phyloP scores from a whole-genome alignment of 2,329 filamentous ascomycete species.

The Chaetomium strumarium region DNA sequence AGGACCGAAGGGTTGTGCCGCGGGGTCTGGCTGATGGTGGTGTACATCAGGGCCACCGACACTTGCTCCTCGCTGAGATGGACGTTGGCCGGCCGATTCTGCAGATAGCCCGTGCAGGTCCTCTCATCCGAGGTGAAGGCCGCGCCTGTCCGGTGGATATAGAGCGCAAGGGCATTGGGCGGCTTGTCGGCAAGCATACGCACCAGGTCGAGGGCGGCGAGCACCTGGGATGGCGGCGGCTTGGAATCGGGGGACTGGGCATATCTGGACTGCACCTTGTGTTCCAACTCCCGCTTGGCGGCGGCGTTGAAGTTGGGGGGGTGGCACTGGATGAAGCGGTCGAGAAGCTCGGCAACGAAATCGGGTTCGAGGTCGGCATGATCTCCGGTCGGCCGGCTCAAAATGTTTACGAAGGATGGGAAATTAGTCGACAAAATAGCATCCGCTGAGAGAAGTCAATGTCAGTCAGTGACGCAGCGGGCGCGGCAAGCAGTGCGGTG shows the following conservation, averaged over 20 bases:
- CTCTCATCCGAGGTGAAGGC: constrained; percentile 73
- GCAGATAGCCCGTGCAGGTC: constrained; percentile 49
- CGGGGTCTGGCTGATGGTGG: constrained; percentile 52
- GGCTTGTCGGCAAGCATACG: constrained; percentile 57
- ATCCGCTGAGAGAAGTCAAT: constrained; percentile 55
- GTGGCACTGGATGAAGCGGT: constrained; percentile 80
- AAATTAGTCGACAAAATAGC: constrained; percentile 82
- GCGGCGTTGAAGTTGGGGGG: constrained; percentile 78
- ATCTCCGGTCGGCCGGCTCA: constrained; percentile 59
- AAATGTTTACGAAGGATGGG: constrained; percentile 67
- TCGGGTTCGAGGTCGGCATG: constrained; percentile 61
- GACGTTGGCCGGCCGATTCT: constrained; percentile 46
- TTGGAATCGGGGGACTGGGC: constrained; percentile 51
- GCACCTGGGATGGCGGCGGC: constrained; percentile 60
- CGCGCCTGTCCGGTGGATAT: constrained; percentile 68
- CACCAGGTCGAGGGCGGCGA: constrained; percentile 64
- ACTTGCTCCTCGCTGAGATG: constrained; percentile 77
- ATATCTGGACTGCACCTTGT: constrained; percentile 64
- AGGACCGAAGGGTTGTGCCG: constrained; percentile 48
- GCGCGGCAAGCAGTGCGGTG: background rate
- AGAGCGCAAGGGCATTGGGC: constrained; percentile 53
- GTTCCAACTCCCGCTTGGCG: constrained; percentile 62
- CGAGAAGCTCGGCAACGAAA: constrained; percentile 74
- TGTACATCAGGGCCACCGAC: constrained; percentile 68
- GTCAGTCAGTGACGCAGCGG: constrained; percentile 1